Conservation (phyloP, 345 rosid species). For the Heritiera fomes region DNA sequence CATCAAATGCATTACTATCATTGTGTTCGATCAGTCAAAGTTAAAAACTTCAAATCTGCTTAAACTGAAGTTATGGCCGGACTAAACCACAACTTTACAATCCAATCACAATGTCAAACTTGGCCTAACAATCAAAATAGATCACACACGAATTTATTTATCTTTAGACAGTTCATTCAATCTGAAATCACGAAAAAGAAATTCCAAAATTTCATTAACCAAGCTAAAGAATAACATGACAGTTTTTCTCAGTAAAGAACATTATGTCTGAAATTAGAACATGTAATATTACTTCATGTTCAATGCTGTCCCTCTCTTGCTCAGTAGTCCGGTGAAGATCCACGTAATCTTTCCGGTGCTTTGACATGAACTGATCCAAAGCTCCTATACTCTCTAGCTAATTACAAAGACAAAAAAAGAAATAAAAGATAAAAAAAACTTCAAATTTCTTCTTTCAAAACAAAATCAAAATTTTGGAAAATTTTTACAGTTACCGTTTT, state of each 20-base stretch:
- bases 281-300: conserved; percentile 62
- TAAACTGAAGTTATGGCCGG: background rate
- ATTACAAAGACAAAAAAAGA: background rate
- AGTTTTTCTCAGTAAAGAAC: background rate
- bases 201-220: background rate
- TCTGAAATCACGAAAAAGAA: background rate
- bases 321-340: conserved; percentile 81
- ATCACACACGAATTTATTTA: background rate
- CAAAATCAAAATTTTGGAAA: background rate
- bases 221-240: background rate
- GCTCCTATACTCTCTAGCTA: conserved; percentile 77
- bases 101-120: background rate
- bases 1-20: conserved; percentile 1
- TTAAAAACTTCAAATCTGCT: conserved; percentile 2
- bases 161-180: background rate
- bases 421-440: background rate
- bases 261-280: background rate
- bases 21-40: background rate
- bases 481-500: conserved; percentile 53
- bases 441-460: background rate
- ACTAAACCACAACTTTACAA: background rate
- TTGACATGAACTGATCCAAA: conserved; percentile 68
- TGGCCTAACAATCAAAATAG: background rate
- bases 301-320: conserved; percentile 88
- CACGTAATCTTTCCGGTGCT: conserved; percentile 83